Base-by-base conservation (phyloP, 257 asterid genomes). In the Paulownia fortunei region DNA sequence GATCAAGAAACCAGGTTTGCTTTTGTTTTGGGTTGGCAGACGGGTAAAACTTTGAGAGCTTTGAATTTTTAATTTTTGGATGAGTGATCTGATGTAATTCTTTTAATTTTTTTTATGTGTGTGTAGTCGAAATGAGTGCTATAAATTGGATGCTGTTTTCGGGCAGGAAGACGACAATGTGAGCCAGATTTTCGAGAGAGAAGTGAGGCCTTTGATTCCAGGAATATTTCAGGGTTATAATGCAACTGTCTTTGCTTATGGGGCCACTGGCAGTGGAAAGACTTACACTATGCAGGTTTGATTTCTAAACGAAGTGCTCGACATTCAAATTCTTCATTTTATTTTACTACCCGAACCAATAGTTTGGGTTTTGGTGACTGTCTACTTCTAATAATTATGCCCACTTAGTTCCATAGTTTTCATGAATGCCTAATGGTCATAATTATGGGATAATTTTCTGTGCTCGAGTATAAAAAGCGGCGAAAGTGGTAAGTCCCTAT, bases 181-280 rank as follows among this genome's bases (percentile, higher is more conserved):
- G 79, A 79, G 80, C 49, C 78, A 82, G 83, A 91, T 91, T 72
- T 95, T 90, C 56, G 84, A 84, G 78, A 83, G 77, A 76, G 99
- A 95, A 88, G 94, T 95, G 73, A 82, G 72, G 89, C 96, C 94
- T 62, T 78, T 95, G 86, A 89, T 95, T 82, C 96, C 93, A 1
- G 87, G 93, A 44, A 16, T 93, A 9, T 89, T 95, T 79, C 83
- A 87, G 68, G 98, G 99, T 6, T 80, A 49, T 47, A 93, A 95
- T 56, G 92, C 95, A 11, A 93, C 99, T 1, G 84, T 93, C 39
- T 95, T 95, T 74, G 97, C 98, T 59, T 93, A 95, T 79, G 99
- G 99, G 8, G 99, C 99, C 34, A 93, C 99, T 4, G 99, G 99
- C 2, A 95, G 99, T 80, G 99, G 99, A 30, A 95, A 94, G 56